These are phyloP conservation scores for Citrus sp. DNA, from an alignment of 345 rosid species.

Conservation along the genomic window DNA sequence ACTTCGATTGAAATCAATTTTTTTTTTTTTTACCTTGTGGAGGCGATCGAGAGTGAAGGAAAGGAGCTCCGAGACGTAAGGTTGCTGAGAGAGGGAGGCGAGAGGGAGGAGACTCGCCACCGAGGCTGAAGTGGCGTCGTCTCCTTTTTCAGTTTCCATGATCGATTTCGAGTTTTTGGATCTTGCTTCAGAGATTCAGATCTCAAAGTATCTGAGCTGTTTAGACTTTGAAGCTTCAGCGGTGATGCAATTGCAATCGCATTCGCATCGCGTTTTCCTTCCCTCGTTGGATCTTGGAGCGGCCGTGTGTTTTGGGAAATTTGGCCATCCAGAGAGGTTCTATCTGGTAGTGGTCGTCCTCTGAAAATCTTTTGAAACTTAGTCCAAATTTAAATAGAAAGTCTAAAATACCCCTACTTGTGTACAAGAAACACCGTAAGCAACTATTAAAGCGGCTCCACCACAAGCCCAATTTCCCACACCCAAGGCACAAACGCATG, in stretches of 20 bases:
- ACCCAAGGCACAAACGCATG: no score
- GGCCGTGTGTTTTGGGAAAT: background rate
- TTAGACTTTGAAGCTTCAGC: background rate
- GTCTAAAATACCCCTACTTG: background rate
- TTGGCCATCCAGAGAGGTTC: background rate
- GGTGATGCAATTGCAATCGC: background rate
- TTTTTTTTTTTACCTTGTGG: constrained; percentile 56
- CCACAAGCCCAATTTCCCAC: no score
- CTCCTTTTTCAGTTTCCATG: constrained; percentile 49
- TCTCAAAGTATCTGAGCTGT: background rate
- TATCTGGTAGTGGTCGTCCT: no score
- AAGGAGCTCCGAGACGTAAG: constrained; percentile 94
- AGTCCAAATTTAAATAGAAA: background rate
- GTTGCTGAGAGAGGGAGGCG: constrained; percentile 82
- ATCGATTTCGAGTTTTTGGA: constrained; percentile 6
- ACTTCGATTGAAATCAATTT: background rate
- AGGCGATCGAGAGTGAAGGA: constrained; percentile 99
- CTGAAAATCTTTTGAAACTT: background rate
- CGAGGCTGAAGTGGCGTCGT: constrained; percentile 29
- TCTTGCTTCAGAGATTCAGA: constrained; percentile 6
- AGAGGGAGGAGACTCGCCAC: constrained; percentile 60
- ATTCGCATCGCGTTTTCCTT: background rate
- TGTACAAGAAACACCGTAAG: no score
- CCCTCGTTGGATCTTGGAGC: background rate
- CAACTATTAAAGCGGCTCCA: no score